phyloP scores from a whole-genome alignment of 2,329 filamentous ascomycete genomes.

The Diaporthe ilicicola region DNA sequence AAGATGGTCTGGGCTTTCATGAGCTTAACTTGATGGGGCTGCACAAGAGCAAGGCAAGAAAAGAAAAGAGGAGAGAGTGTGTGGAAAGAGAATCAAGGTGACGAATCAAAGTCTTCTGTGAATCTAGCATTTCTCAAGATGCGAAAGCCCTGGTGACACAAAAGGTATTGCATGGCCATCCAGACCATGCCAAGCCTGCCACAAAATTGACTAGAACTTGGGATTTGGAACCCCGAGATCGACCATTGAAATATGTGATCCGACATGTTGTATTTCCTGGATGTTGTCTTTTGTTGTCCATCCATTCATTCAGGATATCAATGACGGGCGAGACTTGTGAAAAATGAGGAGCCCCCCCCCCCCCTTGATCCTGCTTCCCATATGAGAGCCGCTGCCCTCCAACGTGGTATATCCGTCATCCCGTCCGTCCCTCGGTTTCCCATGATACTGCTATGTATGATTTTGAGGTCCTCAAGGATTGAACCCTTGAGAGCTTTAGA shows the following conservation, averaged over 20 bases:
- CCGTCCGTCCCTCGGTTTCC: neutral
- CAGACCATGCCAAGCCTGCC: no score
- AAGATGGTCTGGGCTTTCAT: neutral
- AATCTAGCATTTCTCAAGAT: neutral
- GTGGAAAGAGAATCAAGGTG: no score
- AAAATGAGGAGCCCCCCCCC: neutral
- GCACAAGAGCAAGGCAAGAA: neutral
- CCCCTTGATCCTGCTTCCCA: neutral
- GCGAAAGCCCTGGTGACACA: no score
- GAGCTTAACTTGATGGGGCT: neutral
- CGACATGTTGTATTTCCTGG: neutral
- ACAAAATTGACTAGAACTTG: no score
- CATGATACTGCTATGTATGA: neutral
- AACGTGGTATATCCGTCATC: neutral
- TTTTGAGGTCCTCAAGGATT: neutral
- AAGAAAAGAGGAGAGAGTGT: no score
- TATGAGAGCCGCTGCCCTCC: neutral
- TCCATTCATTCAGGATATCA: constrained; percentile 20
- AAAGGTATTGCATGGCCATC: no score
- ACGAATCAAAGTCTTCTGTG: no score
- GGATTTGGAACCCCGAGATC: no score
- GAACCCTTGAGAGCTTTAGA: neutral
- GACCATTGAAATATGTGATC: neutral
- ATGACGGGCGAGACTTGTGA: neutral
- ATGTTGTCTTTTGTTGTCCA: neutral